Evolutionary conservation across 305 asterid genomes (phyloP).

Genomic region (Fraxinus platypoda): DNA sequence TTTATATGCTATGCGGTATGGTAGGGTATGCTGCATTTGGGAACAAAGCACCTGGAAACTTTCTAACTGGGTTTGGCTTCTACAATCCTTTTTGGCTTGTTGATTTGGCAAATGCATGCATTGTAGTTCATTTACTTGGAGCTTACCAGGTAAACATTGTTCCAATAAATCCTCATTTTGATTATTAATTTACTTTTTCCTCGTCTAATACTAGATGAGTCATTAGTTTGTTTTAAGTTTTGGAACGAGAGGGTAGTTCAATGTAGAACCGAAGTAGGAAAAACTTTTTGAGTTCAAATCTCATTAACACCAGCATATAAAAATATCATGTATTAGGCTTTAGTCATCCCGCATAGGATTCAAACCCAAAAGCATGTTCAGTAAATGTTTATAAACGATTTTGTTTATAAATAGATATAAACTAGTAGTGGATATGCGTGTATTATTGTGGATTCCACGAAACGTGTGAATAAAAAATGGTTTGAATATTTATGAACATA

Average conservation of each 20-base stretch:
- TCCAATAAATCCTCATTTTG: background rate
- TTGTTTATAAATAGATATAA: no score
- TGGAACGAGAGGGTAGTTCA: background rate
- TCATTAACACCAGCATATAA: background rate
- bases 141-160: conserved; percentile 52
- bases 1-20: conserved; percentile 54
- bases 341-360: background rate
- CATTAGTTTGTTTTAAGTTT: background rate
- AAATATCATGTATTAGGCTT: background rate
- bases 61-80: conserved; percentile 66
- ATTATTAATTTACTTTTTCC: background rate
- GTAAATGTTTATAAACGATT: background rate
- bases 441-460: background rate
- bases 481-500: no score
- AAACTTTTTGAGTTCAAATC: background rate
- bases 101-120: conserved; percentile 50
- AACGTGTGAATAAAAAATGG: no score
- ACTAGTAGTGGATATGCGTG: background rate
- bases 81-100: conserved; percentile 68
- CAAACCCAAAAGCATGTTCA: background rate
- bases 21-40: conserved; percentile 70
- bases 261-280: background rate
- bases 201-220: background rate
- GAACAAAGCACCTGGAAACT: conserved; percentile 63
- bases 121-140: conserved; percentile 57